Base-by-base conservation (phyloP, 2,329 filamentous ascomycete genomes). In the Aureobasidium lini region DNA sequence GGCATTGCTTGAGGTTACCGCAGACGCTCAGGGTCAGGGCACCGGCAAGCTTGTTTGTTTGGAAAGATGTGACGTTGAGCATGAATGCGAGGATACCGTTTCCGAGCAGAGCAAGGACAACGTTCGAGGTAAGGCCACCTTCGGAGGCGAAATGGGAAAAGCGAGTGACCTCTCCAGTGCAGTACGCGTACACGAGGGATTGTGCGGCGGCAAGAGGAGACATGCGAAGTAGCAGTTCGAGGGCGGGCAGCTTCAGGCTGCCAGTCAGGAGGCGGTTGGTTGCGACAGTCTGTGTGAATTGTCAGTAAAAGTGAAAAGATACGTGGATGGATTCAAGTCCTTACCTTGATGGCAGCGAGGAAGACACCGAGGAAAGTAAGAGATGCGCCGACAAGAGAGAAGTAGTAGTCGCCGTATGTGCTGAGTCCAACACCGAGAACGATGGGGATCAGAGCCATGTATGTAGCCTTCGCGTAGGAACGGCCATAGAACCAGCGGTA, bases 201-300 rank as follows among this genome's bases (percentile, higher is more conserved):
- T 84, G 82, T 39, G 79, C 65, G 40, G 78, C 81, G 10, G 84
- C 83, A 8, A 86, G 75, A 1, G 83, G 84, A 11, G 81, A 83
- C 80, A 85, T 82, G 69, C 82, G 79, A 66, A 83, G 76, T n/a
- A 85, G 77, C 16, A 85, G 77, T 66, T 86, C 84, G 62, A 84
- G 75, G 2, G 82, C 78, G 0, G 81, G 79, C 3, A 85, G 77
- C 18, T 78, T 76, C 31, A 85, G 76, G 3, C 77, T 76, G 34
- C 82, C 83, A 8, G 83, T 86, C 81, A 85, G 84, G 66, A 86
- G 78, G 66, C 81, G 79, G 71, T 86, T 86, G 37, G 83, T 84
- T 32, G 81, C 81, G 36, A 86, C 80, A 1, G 83, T 85, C 76
- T 64, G 34, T 28, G 10, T 3, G 18, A 11, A 16, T 18, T 6